Evolutionary conservation across 352 stramenopile genomes (phyloP).

Genomic region (Globisporangium radiosum): DNA sequence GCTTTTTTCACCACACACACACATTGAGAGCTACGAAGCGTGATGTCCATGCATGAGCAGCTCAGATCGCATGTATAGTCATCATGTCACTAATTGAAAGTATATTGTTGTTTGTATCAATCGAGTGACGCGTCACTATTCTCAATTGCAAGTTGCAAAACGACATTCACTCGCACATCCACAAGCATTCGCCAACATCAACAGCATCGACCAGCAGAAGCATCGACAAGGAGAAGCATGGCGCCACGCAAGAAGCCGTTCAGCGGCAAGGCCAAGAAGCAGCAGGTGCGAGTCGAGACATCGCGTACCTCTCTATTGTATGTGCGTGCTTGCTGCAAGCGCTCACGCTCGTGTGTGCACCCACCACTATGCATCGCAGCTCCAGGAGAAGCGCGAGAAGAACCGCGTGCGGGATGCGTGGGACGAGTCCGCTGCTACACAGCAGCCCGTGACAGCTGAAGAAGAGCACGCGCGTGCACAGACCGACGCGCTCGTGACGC

Average conservation of each 20-base stretch:
- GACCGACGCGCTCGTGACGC: neutral
- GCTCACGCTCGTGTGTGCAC: neutral
- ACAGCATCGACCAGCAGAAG: neutral
- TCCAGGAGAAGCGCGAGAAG: constrained; percentile 70
- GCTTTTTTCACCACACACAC: too few relatives aligned
- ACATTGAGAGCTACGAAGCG: too few relatives aligned
- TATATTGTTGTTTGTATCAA: too few relatives aligned
- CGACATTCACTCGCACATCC: too few relatives aligned
- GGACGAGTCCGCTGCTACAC: constrained; percentile 16
- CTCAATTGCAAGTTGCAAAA: neutral
- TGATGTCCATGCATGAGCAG: too few relatives aligned
- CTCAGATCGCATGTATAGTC: too few relatives aligned
- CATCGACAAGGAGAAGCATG: constrained; percentile 13
- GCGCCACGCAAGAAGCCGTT: constrained; percentile 70
- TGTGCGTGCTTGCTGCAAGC: too few relatives aligned
- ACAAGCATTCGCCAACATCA: neutral
- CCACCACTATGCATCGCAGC: constrained; percentile 14
- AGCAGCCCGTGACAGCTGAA: constrained; percentile 13
- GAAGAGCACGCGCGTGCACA: neutral
- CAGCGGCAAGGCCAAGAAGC: constrained; percentile 85
- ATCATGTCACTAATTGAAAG: too few relatives aligned
- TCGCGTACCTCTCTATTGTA: too few relatives aligned
- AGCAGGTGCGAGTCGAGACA: constrained; percentile 35
- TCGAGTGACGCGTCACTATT: neutral
- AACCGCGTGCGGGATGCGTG: constrained; percentile 29